Base-by-base conservation (phyloP, 73 alveolate genomes). In the Paramecium sexaurelia region DNA sequence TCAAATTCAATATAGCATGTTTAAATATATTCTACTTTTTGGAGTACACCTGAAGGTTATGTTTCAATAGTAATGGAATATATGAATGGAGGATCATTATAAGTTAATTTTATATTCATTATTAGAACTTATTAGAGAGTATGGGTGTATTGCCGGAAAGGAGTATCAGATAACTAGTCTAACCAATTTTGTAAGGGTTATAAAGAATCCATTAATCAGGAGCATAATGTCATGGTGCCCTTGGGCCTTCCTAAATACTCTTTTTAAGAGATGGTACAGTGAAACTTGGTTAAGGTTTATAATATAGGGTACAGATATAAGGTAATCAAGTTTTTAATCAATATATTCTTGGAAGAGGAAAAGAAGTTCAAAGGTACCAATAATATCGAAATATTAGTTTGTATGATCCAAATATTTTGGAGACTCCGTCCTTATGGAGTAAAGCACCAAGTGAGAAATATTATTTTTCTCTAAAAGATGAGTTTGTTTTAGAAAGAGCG, bases 11-110 rank as follows among this genome's bases (percentile, higher is more conserved):
- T 20, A 0, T 26, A 37, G 3, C 75, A 78, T 78, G 85, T 85
- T 36, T 55, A 85, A 37, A 89, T 85, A 3, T 85, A 66, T 29
- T 85, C 92, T 7, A 85, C 82, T 22, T 85, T 85, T 26, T 85
- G 92, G 92, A 85, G 66, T 85, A 85, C 92, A n/a, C 92, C 92
- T 55, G 92, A 85, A 85, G 92, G 92, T 7, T 85, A 66, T 39
- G 92, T 85, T 1, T 57, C 92, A 19, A 47, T 85, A 15, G 85
- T 85, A 19, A 85, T 85, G 92, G 92, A 85, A 20, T 85, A 85
- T 27, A 85, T 85, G 92, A 55, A 55, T 85, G 89, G 89, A 0
- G 92, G 85, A 19, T 85, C 92, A 0, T 55, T 85, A 20, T 27
- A 61, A 20, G 83, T 61, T 6, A 51, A 29, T 20, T 26, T 9